phyloP scores from a whole-genome alignment of 1,284 basidiomycete species.

The Caloboletus inedulis region DNA sequence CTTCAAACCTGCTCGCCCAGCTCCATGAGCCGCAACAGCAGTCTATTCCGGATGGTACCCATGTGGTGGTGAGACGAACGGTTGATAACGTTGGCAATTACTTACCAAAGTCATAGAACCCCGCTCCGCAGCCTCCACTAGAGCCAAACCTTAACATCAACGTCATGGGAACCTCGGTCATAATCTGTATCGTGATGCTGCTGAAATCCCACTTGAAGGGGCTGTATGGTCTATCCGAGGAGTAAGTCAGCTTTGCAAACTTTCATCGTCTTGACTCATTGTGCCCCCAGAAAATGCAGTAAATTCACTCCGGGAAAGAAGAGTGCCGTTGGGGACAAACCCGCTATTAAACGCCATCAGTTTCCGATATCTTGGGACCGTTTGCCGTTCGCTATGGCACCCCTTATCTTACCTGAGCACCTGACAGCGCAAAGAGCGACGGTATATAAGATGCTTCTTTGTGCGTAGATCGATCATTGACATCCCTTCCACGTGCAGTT shows the following conservation, averaged over 20 bases:
- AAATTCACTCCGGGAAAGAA: constrained; percentile 87
- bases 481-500: constrained; percentile 45
- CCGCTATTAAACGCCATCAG: constrained; percentile 63
- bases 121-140: constrained; percentile 2
- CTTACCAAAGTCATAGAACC: constrained; percentile 13
- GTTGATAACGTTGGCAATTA: background rate
- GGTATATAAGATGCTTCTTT: constrained; percentile 40
- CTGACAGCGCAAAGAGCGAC: constrained; percentile 51
- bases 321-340: constrained; percentile 76
- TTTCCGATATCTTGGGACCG: constrained; percentile 67
- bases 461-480: background rate
- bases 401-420: constrained; percentile 60
- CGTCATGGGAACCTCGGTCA: constrained; percentile 62
- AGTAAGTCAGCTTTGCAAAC: constrained; percentile 48
- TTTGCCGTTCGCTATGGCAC: constrained; percentile 58
- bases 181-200: constrained; percentile 78
- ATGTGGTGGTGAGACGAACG: constrained; percentile 9
- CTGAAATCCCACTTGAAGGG: constrained; percentile 81
- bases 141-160: constrained; percentile 34
- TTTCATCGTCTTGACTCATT: constrained; percentile 1
- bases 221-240: constrained; percentile 81
- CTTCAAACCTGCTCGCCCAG: constrained; percentile 63
- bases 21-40: constrained; percentile 40
- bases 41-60: constrained; percentile 10
- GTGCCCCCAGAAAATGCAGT: constrained; percentile 69